phyloP scores from a whole-genome alignment of 2,329 filamentous ascomycete species.

The Zelopaecilomyces penicillatus region DNA sequence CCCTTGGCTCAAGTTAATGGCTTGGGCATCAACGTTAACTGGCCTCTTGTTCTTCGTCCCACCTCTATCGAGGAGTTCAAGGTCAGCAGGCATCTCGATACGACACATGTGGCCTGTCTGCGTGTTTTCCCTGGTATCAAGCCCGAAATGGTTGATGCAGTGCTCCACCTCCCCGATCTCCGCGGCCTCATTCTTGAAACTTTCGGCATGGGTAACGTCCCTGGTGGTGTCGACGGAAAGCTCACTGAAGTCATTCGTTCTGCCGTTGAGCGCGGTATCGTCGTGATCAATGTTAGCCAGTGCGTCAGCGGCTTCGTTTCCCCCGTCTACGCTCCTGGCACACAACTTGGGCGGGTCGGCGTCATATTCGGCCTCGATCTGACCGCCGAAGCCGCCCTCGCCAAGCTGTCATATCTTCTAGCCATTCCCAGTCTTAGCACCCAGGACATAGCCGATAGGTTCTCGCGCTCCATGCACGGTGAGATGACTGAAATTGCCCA shows the following conservation, averaged over 20 bases:
- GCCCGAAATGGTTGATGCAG: conserved; percentile 85
- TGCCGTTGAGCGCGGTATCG: conserved; percentile 70
- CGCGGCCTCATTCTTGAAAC: conserved; percentile 82
- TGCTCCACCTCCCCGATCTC: conserved; percentile 67
- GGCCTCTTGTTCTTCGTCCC: conserved; percentile 67
- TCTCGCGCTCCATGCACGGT: conserved; percentile 69
- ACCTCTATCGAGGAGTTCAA: conserved; percentile 66
- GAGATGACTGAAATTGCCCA: conserved; percentile 72
- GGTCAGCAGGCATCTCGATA: conserved; percentile 69
- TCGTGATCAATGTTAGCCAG: conserved; percentile 87
- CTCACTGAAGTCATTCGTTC: conserved; percentile 69
- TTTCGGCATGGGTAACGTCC: conserved; percentile 88
- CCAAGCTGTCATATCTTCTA: conserved; percentile 81
- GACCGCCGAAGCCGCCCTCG: conserved; percentile 83
- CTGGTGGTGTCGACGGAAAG: conserved; percentile 69
- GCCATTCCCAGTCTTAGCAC: conserved; percentile 56
- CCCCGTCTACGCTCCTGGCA: conserved; percentile 69
- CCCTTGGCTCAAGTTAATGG: conserved; percentile 76
- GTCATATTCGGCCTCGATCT: conserved; percentile 86
- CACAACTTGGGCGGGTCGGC: conserved; percentile 70
- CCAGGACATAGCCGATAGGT: conserved; percentile 58
- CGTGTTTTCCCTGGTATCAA: conserved; percentile 89
- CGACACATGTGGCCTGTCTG: conserved; percentile 80
- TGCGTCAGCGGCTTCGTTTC: conserved; percentile 72
- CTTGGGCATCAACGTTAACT: conserved; percentile 71